Evolutionary conservation across 306 rosid species (phyloP).

Genomic region (Potentilla sterilis): DNA sequence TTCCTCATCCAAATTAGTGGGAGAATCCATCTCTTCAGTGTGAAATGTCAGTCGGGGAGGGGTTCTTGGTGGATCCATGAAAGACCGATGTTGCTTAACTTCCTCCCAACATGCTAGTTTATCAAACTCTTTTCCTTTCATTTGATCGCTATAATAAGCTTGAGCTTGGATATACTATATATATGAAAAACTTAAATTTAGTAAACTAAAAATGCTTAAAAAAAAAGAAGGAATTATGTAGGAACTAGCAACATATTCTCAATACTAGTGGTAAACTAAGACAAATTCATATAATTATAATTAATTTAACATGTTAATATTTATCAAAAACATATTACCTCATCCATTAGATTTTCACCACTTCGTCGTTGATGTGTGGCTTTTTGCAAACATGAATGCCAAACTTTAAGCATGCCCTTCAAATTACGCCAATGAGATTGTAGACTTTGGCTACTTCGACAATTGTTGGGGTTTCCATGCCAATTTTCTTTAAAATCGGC

Average conservation of each 20-base stretch:
- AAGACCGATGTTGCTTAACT: not conserved
- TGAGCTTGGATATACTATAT: no score
- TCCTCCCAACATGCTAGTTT: not conserved
- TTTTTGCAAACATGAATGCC: not conserved
- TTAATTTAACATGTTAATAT: no score
- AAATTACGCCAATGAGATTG: not conserved
- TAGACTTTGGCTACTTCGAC: not conserved
- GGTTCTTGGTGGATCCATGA: not conserved
- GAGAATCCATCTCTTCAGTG: not conserved
- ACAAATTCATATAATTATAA: no score
- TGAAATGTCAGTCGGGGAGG: not conserved
- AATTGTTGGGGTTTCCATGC: not conserved
- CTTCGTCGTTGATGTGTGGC: not conserved
- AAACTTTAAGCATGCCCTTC: not conserved
- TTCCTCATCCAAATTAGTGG: not conserved
- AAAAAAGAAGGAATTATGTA: no score
- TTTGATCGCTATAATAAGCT: no score
- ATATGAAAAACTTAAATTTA: no score
- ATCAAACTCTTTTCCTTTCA: no score
- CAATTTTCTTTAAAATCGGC: not conserved
- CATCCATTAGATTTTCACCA: not conserved
- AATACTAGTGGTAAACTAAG: no score
- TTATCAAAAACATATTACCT: not conserved
- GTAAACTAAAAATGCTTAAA: no score
- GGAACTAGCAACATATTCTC: no score